Evolutionary conservation across 257 asterid genomes (phyloP), one percentile per base, ranked within the genome.

Genomic region (Perilla frutescens): DNA sequence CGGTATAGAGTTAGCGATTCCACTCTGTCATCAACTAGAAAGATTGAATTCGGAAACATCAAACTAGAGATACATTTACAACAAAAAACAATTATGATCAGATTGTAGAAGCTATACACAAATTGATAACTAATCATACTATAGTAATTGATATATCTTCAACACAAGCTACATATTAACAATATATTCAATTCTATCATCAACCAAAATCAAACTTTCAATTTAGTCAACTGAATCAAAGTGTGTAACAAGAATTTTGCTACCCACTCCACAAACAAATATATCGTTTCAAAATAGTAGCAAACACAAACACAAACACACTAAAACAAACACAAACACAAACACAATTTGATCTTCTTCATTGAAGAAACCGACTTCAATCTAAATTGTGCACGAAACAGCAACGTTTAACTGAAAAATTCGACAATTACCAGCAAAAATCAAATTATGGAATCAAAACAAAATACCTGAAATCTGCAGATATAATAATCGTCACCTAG

Each of bases 401-500:
- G 29, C 31, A 47, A 20, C 26, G 47, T 3, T 2, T 2, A 15
- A 62, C n/a, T 5, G 26, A 62, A 3, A 39, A 2, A 6, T 39
- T 12, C 31, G 8, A n/a, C 3, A 29, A 13, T 55, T 1, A 75
- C 29, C 54, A 60, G 43, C 31, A 8, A 15, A 64, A 59, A 20
- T 20, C 26, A 20, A 20, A 20, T 0, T 20, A 3, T 61, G 12
- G 50, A 70, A 3, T 15, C 26, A 53, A 70, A 62, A 7, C 41
- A 14, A 61, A 4, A 55, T 26, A 34, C 99, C 97, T 94, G 99
- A 81, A 94, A 90, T 84, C 95, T 86, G 88, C 96, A 91, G 10
- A 91, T 83, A 71, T 94, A 94, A 66, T 83, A 91, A 84, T 91
- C 98, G n/a, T 91, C 92, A 1, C 99, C 98, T 7, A 91, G 78